Conservation (phyloP, 371 early-diverging fungal genomes). For the Umbelopsis sp. region DNA sequence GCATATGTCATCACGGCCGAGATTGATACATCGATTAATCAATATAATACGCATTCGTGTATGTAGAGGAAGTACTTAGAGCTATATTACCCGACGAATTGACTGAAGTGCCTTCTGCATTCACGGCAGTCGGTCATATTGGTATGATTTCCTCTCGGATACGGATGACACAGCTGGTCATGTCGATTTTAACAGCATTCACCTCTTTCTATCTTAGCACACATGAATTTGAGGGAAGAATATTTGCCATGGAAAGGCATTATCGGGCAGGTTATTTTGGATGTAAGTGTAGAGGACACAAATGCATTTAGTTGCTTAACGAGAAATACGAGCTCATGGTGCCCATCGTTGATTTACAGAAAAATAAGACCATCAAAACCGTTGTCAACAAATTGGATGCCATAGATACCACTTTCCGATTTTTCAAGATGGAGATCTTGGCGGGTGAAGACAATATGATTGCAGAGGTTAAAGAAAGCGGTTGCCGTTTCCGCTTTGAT, state of each 20-base stretch:
- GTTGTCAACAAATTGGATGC: constrained; percentile 96
- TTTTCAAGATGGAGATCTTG: constrained; percentile 96
- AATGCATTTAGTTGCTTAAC: too few relatives aligned
- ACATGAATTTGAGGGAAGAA: constrained; percentile 93
- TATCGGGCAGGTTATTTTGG: constrained; percentile 94
- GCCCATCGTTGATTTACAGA: constrained; percentile 51
- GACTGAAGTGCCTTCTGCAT: constrained; percentile 84
- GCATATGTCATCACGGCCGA: not conserved
- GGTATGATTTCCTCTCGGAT: constrained; percentile 48
- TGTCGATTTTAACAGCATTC: too few relatives aligned
- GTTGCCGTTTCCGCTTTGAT: constrained; percentile 92
- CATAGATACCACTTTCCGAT: constrained; percentile 95
- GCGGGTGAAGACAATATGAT: constrained; percentile 88
- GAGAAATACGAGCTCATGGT: not conserved
- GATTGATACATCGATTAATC: too few relatives aligned
- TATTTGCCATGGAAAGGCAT: constrained; percentile 86
- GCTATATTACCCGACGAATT: constrained; percentile 87
- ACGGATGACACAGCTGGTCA: not conserved
- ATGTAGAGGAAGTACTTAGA: constrained; percentile 83
- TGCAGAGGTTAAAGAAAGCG: constrained; percentile 90
- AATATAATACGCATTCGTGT: not conserved
- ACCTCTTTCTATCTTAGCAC: constrained; percentile 57
- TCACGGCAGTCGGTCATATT: constrained; percentile 96
- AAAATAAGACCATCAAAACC: constrained; percentile 85
- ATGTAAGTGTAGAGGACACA: constrained; percentile 58